Evolutionary conservation across 169 alveolate species (phyloP).

Genomic region (Blepharisma undulans): DNA sequence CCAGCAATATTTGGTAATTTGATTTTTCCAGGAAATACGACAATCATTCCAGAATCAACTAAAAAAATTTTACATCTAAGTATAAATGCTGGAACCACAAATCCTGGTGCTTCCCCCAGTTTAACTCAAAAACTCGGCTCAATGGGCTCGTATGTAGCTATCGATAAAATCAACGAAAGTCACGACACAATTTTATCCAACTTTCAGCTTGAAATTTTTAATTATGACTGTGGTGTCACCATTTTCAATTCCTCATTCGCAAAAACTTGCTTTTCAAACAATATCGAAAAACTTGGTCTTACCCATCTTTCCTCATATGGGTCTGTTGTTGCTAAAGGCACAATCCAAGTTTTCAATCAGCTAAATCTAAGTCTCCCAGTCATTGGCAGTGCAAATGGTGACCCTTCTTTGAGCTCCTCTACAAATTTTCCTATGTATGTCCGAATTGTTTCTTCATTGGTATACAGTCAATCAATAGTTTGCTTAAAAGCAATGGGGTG

Average conservation of each 20-base stretch:
- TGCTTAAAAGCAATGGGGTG: not conserved
- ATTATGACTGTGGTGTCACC: not conserved
- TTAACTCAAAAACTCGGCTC: not conserved
- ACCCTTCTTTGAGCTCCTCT: not conserved
- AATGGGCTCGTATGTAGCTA: not conserved
- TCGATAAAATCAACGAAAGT: not conserved
- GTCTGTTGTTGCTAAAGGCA: not conserved
- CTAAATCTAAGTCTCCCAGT: not conserved
- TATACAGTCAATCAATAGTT: not conserved
- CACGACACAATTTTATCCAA: not conserved
- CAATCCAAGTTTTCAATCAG: not conserved
- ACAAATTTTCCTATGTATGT: constrained; percentile 7
- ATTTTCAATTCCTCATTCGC: not conserved
- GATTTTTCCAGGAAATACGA: not conserved
- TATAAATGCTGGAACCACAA: not conserved
- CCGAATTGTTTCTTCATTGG: not conserved
- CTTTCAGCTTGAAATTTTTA: not conserved
- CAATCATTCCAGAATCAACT: not conserved
- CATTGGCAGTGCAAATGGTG: not conserved
- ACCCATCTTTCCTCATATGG: not conserved
- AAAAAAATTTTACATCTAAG: not conserved
- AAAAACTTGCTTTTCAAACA: not conserved
- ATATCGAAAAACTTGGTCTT: not conserved
- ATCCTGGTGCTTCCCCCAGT: not conserved
- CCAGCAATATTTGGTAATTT: not conserved